Percentiles rank a stretch among this genome's conserved stretches.
phyloP scores from a whole-genome alignment of 2,329 filamentous ascomycete genomes.

The Botrytis hyacinthi region DNA sequence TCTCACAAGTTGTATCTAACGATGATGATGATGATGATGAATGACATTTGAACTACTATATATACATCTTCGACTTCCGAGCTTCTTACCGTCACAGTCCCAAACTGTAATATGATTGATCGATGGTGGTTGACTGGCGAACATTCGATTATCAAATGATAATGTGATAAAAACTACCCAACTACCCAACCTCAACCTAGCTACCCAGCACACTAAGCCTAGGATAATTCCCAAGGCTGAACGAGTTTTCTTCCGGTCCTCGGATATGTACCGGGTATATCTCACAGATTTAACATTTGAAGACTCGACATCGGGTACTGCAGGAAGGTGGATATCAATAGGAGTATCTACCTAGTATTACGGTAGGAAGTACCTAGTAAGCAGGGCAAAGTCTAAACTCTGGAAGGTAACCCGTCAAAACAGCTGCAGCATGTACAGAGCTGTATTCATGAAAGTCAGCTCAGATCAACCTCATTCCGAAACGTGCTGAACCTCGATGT shows the following conservation, averaged over 20 bases:
- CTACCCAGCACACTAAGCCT: background rate
- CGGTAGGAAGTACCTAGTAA: background rate
- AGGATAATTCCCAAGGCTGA: constrained; percentile 8
- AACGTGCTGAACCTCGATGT: background rate
- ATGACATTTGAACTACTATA: background rate
- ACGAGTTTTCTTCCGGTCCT: constrained; percentile 2
- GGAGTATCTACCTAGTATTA: background rate
- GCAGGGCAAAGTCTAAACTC: background rate
- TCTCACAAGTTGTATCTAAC: background rate
- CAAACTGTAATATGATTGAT: background rate
- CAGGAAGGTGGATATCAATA: constrained; percentile 11
- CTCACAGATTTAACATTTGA: background rate
- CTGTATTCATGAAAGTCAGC: background rate
- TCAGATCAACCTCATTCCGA: constrained; percentile 1
- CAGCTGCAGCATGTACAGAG: background rate
- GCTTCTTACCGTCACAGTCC: background rate
- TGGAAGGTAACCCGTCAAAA: background rate
- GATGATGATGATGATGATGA: background rate
- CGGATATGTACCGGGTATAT: background rate
- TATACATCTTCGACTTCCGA: background rate
- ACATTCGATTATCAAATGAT: constrained; percentile 1
- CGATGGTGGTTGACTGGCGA: background rate
- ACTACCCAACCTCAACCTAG: background rate
- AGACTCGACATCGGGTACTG: background rate
- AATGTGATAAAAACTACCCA: background rate